phyloP scores from a whole-genome alignment of 352 stramenopile species.

The Globisporangium nodosum region DNA sequence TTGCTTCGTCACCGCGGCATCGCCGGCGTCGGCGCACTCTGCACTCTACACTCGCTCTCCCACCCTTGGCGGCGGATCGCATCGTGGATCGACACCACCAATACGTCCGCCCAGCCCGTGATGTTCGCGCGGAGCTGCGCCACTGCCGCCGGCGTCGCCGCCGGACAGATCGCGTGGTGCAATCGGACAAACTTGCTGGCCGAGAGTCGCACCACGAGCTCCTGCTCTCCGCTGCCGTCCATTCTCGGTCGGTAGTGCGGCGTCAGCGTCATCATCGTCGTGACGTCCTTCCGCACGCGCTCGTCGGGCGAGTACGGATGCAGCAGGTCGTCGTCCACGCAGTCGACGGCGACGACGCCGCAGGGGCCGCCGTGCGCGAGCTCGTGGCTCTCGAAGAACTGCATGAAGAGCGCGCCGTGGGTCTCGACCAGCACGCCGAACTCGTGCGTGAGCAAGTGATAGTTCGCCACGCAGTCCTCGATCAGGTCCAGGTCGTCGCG shows the following conservation, averaged over 20 bases:
- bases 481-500: constrained; percentile 28
- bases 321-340: constrained; percentile 41
- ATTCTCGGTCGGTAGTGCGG: constrained; percentile 16
- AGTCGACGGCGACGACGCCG: constrained; percentile 28
- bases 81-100: constrained; percentile 20
- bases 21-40: too few relatives aligned
- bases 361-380: background rate
- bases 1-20: too few relatives aligned
- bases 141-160: constrained; percentile 15
- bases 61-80: constrained; percentile 7
- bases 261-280: constrained; percentile 18
- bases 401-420: constrained; percentile 29
- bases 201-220: constrained; percentile 22
- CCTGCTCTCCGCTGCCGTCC: constrained; percentile 5
- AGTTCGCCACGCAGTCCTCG: constrained; percentile 20
- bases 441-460: constrained; percentile 20
- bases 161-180: constrained; percentile 12
- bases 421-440: constrained; percentile 26
- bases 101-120: constrained; percentile 17
- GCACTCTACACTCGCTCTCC: background rate
- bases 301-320: constrained; percentile 32
- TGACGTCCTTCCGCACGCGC: constrained; percentile 23
- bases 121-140: constrained; percentile 13
- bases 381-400: constrained; percentile 19
- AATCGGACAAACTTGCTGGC: constrained; percentile 18